Evolutionary conservation across 2,329 filamentous ascomycete genomes (phyloP), one percentile per base, ranked within the genome.

Genomic region (Anthostomella pinea): DNA sequence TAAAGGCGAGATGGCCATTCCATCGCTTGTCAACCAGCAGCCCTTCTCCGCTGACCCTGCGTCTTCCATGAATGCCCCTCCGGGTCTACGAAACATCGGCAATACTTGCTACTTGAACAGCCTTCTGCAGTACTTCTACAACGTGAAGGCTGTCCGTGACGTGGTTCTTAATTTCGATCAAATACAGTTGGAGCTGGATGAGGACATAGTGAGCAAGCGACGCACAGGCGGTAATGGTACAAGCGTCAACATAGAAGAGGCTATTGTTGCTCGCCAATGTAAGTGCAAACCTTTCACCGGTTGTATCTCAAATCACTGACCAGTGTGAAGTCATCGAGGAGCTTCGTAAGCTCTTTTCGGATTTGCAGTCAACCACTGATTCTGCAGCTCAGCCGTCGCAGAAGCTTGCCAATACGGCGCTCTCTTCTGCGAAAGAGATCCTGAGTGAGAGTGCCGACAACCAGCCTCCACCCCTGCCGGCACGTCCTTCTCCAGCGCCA

Each of bases 61-160:
- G 3, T 54, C 57, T 10, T 54, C 68, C 37, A 53, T 65, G 30
- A 69, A 77, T 19, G 81, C 87, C 61, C 93, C 93, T 0, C 86
- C 95, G 15, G 93, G 93, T 0, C 73, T 97, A 5, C 77, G 82
- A 46, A 98, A 97, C 52, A 95, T 97, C 39, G 90, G 93, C 41
- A 98, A 98, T 56, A 98, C 94, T 0, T 98, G 93, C 61, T 98
- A 98, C 55, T 73, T 98, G 36, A 98, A 98, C 68, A 97, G 91
- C 64, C 76, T 98, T 31, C 72, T 98, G 8, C 93, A 98, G 54
- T 97, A 95, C 58, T 85, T 96, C 49, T 96, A 95, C 59, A 94
- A 90, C 0, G 79, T 97, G 37, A 83, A 81, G 43, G 81, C 87
- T 2, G 72, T 97, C 19, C 79, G 91, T 32, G 76, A 93, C 5